Evolutionary conservation across 257 asterid genomes (phyloP), one percentile per base, ranked within the genome.

Genomic region (Verbascum thapsus): DNA sequence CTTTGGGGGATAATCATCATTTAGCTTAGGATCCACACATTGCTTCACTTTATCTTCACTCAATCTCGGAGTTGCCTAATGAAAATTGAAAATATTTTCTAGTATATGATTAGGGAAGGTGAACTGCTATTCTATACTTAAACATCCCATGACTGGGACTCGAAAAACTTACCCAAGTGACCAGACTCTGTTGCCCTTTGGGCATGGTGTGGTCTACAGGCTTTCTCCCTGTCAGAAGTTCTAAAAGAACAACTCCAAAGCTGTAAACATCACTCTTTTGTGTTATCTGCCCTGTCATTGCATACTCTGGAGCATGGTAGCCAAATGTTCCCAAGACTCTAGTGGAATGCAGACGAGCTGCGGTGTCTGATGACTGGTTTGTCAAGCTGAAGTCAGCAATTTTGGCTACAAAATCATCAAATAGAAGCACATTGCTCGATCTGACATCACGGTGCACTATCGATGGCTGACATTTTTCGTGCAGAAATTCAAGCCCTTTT

Each of bases 181-280:
- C 98, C 35, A 91, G 85, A 83, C 98, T 91, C 61, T 91, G 98
- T 68, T 91, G 98, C 22, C 98, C 96, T 81, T 91, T 88, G 34
- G 98, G 98, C 98, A 91, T 85, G 30, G 96, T 90, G 77, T 90
- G 98, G 65, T 90, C 98, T 40, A 87, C 98, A 10, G 98, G 96
- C 70, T 90, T 90, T 76, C 98, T 82, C 52, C 98, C 96, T 1
- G 96, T 90, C 38, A 90, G 76, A 61, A 90, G 96, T 77, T 90
- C 98, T 53, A 90, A 71, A 58, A 90, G 98, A 63, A 90, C 98
- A 0, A 90, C 96, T 5, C 98, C 98, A 17, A 90, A 90, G 73
- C 98, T 88, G 64, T 90, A 90, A 44, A 90, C 98, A 22, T 90
- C 96, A 59, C 96, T 90, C 64, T 90, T 90, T 73, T 88, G 98